Conservation (phyloP, 2,329 filamentous ascomycete species). For the Fusarium pseudoanthophilum region DNA sequence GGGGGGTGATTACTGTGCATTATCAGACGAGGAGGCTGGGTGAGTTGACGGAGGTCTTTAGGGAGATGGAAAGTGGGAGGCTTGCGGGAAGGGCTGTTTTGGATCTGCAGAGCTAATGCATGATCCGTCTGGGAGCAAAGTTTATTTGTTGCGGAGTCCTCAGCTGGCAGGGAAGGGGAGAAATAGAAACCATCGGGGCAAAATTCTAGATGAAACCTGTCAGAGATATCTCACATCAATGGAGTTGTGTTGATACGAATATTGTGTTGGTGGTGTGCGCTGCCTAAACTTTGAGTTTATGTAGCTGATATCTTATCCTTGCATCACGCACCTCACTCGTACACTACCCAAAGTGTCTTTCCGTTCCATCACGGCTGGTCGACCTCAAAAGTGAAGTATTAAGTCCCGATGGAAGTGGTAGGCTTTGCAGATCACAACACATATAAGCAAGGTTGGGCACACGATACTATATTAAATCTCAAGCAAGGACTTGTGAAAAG, state of each 20-base stretch:
- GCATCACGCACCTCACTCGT: fast-evolving
- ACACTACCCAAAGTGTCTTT: background rate
- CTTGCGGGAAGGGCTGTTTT: background rate
- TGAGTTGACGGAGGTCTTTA: background rate
- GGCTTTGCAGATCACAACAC: background rate
- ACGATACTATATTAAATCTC: background rate
- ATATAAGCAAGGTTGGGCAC: fast-evolving
- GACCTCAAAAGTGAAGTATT: background rate
- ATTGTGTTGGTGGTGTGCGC: background rate
- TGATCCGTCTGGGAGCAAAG: background rate
- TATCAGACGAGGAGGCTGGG: background rate
- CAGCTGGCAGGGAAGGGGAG: background rate
- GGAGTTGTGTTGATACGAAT: background rate
- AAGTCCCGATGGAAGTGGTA: background rate
- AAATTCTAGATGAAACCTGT: background rate
- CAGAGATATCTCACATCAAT: fast-evolving
- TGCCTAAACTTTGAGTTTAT: fast-evolving
- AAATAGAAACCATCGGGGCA: too few species aligned
- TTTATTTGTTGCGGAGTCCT: background rate
- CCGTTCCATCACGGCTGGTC: background rate
- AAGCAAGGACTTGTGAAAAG: fast-evolving
- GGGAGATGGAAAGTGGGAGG: background rate
- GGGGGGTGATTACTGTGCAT: background rate
- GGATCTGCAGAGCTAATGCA: background rate
- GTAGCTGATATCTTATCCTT: background rate